Evolutionary conservation across 164 flowering plant genomes (phyloP), one percentile per base, ranked within the genome.

Genomic region (Hamamelis virginiana): DNA sequence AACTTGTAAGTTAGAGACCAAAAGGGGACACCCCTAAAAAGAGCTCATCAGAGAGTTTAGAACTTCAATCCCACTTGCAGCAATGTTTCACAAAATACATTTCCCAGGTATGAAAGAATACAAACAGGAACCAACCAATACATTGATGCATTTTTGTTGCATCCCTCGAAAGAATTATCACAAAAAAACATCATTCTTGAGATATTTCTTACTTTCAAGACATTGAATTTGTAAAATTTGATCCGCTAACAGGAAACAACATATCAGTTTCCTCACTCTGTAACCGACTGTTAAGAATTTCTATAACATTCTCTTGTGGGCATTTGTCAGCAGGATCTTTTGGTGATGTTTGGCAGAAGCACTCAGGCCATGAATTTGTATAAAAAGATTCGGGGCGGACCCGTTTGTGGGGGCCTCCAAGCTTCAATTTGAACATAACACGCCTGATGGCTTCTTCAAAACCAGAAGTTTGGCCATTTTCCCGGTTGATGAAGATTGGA

Each of bases 331-430:
- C 91, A n/a, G 87, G 85, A 74, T 90, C 85, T 67, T 72, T 25
- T 5, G 98, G 71, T n/a, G 86, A 78, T 22, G 52, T 77, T 75
- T 92, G 94, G 69, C 99, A 92, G 77, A 95, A 95, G 73, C 99
- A 95, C 74, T 95, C 98, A 0, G 97, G 97, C 99, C 99, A 95
- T 1, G 99, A 90, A 77, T 95, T 95, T 64, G 97, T 92, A 68
- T 86, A 92, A 76, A 95, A 90, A 18, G 99, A 95, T 74, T 92
- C 98, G 0, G 98, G 99, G 2, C 75, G 59, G 21, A 92, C 68
- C 33, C 99, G 85, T 74, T 87, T 83, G 69, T 90, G 99, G 48
- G 97, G 98, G 11, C 98, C 94, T 12, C 99, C 99, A 76, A 95
- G 87, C 70, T 79, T 77, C 48, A 89, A 80, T 19, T 79, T 82